These are phyloP conservation scores for Blastocystis sp. DNA, from an alignment of 352 stramenopile species.

Conservation along the genomic window DNA sequence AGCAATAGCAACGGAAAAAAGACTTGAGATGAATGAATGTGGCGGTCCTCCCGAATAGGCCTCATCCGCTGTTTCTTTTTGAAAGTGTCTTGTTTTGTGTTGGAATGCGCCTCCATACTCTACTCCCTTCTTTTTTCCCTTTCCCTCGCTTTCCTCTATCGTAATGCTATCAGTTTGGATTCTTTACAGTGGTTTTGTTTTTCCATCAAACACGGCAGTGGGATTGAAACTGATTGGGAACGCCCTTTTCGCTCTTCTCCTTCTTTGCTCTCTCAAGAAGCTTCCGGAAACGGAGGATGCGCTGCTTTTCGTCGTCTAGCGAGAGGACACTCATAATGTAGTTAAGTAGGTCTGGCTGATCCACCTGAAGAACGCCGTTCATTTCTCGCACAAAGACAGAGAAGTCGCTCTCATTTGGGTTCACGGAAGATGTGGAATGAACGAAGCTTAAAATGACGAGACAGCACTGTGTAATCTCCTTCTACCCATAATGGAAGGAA, in stretches of 20 bases:
- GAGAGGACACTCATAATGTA: not conserved
- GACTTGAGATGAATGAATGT: not conserved
- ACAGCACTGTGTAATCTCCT: constrained; percentile 49
- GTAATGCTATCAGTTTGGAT: not conserved
- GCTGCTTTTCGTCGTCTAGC: constrained; percentile 7
- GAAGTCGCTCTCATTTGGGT: constrained; percentile 4
- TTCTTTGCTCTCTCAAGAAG: constrained; percentile 33
- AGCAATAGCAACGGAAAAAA: not conserved
- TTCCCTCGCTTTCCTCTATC: not conserved
- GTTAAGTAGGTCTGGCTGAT: not conserved
- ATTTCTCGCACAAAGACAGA: constrained; percentile 12
- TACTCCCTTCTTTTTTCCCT: not conserved
- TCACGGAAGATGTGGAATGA: not conserved
- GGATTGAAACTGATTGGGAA: constrained; percentile 18
- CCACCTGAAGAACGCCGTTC: constrained; percentile 1
- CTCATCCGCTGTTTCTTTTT: not conserved
- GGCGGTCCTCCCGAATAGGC: not conserved
- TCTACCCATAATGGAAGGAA: constrained; percentile 5
- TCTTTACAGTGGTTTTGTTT: not conserved
- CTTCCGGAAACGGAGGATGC: constrained; percentile 43
- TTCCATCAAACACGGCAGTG: constrained; percentile 14
- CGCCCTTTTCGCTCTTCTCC: constrained; percentile 36
- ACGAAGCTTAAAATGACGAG: not conserved
- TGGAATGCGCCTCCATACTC: not conserved
- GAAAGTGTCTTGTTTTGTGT: not conserved